Conservation (phyloP, 208 protist genomes). For the Trypanosomatidae sp. region DNA sequence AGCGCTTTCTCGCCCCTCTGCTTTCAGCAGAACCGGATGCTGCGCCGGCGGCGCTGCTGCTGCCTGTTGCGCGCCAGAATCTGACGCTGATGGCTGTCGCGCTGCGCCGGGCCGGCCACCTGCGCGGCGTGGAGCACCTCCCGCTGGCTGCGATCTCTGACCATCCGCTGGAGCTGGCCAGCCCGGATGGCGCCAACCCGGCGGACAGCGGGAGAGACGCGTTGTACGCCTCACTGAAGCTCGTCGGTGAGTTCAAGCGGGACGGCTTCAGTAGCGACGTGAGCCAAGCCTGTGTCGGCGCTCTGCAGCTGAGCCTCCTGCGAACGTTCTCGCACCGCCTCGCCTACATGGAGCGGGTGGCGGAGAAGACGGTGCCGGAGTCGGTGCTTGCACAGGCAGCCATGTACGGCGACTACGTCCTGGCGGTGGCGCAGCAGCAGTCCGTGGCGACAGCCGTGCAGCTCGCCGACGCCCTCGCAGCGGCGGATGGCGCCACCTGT, state of each 20-base stretch:
- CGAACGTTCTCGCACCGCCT: slow-evolving; percentile 45
- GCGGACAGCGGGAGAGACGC: slow-evolving; percentile 29
- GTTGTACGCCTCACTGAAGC: slow-evolving; percentile 37
- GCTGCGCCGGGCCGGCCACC: slow-evolving; percentile 30
- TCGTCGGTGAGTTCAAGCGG: slow-evolving; percentile 33
- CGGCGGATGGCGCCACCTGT: slow-evolving; percentile 15
- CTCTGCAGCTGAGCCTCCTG: slow-evolving; percentile 60
- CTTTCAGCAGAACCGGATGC: slow-evolving; percentile 17
- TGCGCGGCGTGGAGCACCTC: slow-evolving; percentile 33
- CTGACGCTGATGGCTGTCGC: slow-evolving; percentile 56
- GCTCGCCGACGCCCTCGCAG: slow-evolving; percentile 25
- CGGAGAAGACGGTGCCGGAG: slow-evolving; percentile 40
- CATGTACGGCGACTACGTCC: slow-evolving; percentile 57
- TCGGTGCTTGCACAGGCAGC: slow-evolving; percentile 30
- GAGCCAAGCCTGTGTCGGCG: slow-evolving; percentile 32
- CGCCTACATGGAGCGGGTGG: slow-evolving; percentile 49
- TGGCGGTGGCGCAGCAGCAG: slow-evolving; percentile 32
- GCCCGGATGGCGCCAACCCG: slow-evolving; percentile 20
- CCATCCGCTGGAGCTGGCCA: slow-evolving; percentile 36
- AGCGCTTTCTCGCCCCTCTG: slow-evolving; percentile 21
- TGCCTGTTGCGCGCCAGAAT: slow-evolving; percentile 69
- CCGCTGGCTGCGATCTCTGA: slow-evolving; percentile 76
- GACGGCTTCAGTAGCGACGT: slow-evolving; percentile 28
- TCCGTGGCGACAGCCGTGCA: slow-evolving; percentile 21
- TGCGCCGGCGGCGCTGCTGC: slow-evolving; percentile 31